These are phyloP conservation scores for Camellia oleifera DNA, from an alignment of 179 eudicot genomes.

Conservation along the genomic window DNA sequence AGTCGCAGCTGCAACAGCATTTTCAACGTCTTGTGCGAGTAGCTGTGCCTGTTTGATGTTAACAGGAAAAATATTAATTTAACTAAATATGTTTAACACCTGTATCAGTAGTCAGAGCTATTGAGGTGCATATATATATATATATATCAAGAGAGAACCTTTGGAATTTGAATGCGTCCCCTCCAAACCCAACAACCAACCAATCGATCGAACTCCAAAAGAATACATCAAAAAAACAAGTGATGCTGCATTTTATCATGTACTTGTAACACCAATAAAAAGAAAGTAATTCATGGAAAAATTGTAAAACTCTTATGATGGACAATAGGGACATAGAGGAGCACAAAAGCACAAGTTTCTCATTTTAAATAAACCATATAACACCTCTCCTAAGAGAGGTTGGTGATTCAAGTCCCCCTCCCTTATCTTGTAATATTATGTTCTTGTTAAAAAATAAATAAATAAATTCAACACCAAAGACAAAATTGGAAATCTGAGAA, in stretches of 20 bases:
- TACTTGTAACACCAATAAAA: neutral
- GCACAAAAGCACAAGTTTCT: neutral
- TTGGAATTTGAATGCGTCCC: neutral
- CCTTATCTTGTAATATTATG: too few species aligned
- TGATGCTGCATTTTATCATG: neutral
- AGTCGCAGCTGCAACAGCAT: slow-evolving; percentile 24
- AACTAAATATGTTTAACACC: neutral
- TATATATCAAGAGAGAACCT: neutral
- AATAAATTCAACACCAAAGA: neutral
- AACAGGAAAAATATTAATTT: neutral
- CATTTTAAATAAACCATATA: neutral
- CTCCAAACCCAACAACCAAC: neutral
- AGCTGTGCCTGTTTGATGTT: slow-evolving; percentile 58
- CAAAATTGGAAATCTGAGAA: neutral
- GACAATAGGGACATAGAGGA: neutral
- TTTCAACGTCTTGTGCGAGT: slow-evolving; percentile 64
- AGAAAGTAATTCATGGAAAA: neutral
- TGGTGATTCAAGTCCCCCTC: too few species aligned
- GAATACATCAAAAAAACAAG: neutral
- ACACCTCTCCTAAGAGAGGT: neutral
- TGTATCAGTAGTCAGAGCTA: neutral
- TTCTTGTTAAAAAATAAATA: too few species aligned
- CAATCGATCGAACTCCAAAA: neutral
- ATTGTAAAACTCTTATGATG: neutral
- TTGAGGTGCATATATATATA: neutral